Percentiles rank a stretch among this genome's conserved stretches.
These are phyloP conservation scores for Suhomyces wounanorum DNA, from an alignment of 1,139 yeast genomes.

Conservation along the genomic window DNA sequence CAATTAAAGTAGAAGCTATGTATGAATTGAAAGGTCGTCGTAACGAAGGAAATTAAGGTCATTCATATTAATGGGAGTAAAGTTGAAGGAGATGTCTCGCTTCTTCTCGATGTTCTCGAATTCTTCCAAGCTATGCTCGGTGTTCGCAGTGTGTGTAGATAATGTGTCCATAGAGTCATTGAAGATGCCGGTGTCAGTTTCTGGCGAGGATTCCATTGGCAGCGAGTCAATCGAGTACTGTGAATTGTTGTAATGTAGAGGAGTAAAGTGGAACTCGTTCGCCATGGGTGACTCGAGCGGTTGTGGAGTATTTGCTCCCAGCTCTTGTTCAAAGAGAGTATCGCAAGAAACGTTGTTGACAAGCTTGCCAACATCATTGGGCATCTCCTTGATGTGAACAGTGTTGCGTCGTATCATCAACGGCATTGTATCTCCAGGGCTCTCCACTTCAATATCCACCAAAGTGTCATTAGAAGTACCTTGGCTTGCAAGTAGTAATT, in stretches of 20 bases:
- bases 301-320: not conserved
- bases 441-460: constrained; percentile 20
- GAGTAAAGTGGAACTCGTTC: constrained; percentile 12
- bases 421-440: constrained; percentile 25
- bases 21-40: not conserved
- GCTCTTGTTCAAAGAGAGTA: constrained; percentile 7
- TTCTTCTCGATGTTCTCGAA: not conserved
- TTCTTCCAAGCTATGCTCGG: constrained; percentile 8
- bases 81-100: constrained; percentile 4
- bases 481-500: constrained; percentile 23
- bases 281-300: constrained; percentile 10
- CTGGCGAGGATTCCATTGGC: constrained; percentile 17
- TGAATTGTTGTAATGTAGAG: constrained; percentile 15
- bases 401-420: constrained; percentile 19
- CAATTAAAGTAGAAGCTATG: not conserved
- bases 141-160: constrained; percentile 18
- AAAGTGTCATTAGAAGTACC: constrained; percentile 30
- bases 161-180: constrained; percentile 26
- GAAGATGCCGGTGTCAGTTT: constrained; percentile 16
- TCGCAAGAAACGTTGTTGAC: constrained; percentile 11
- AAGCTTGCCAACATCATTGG: constrained; percentile 9
- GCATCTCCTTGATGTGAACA: constrained; percentile 10
- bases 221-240: constrained; percentile 20
- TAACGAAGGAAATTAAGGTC: constrained; percentile 6
- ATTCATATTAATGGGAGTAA: constrained; percentile 6